Conservation (phyloP, 805 yeast genomes). For the Monosporozyma unispora region DNA sequence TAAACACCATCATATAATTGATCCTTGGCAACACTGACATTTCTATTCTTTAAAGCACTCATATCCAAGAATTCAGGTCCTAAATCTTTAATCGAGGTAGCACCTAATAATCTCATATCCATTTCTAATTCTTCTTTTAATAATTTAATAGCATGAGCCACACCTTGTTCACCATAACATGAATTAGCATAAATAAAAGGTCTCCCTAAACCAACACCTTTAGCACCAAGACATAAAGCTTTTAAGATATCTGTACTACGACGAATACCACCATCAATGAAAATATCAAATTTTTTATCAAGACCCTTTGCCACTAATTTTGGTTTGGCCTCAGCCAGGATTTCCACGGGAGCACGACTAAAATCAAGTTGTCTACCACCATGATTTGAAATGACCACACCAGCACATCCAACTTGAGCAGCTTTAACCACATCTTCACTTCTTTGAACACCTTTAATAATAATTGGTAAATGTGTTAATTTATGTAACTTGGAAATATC, state of each 20-base stretch:
- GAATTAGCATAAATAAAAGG: slow-evolving; percentile 58
- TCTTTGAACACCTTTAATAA: slow-evolving; percentile 79
- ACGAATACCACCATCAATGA: slow-evolving; percentile 61
- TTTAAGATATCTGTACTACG: slow-evolving; percentile 60
- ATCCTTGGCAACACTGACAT: slow-evolving; percentile 45
- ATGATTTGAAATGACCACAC: slow-evolving; percentile 79
- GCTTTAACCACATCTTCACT: slow-evolving; percentile 72
- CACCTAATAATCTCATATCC: slow-evolving; percentile 78
- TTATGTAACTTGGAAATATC: slow-evolving; percentile 50
- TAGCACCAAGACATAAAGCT: slow-evolving; percentile 62
- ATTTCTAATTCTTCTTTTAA: slow-evolving; percentile 62
- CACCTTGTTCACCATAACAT: slow-evolving; percentile 58
- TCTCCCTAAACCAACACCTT: slow-evolving; percentile 63
- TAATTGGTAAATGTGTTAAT: slow-evolving; percentile 54
- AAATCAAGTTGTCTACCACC: slow-evolving; percentile 87
- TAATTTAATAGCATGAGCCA: slow-evolving; percentile 48
- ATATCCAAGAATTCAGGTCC: slow-evolving; percentile 54
- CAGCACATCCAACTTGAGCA: slow-evolving; percentile 60
- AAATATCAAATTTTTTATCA: slow-evolving; percentile 45
- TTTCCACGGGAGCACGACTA: slow-evolving; percentile 68
- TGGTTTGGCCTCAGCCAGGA: slow-evolving; percentile 62
- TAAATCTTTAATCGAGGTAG: slow-evolving; percentile 48
- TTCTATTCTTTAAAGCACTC: slow-evolving; percentile 35
- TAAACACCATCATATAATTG: slow-evolving; percentile 46
- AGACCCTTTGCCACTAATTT: slow-evolving; percentile 38